These are phyloP conservation scores for Herpetospermum pedunculosum DNA, from an alignment of 306 rosid genomes.

Conservation along the genomic window DNA sequence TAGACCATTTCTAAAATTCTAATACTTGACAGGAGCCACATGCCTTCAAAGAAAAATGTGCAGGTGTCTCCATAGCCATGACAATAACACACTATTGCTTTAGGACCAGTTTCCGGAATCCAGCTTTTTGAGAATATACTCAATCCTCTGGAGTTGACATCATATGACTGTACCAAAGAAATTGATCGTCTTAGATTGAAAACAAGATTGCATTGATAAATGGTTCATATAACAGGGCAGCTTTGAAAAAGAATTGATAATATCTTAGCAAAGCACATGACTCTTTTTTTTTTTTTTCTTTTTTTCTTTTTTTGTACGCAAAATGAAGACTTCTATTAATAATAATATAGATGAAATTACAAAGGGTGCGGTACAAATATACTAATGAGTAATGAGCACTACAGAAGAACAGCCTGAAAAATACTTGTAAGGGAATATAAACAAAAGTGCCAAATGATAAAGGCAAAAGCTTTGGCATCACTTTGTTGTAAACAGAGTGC, in stretches of 20 bases:
- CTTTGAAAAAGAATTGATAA: background rate
- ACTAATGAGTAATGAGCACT: background rate
- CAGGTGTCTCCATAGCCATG: constrained; percentile 95
- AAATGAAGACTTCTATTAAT: background rate
- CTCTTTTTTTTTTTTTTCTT: background rate
- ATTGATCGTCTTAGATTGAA: constrained; percentile 10
- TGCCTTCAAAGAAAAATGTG: constrained; percentile 94
- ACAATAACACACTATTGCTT: constrained; percentile 67
- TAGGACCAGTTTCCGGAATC: constrained; percentile 56
- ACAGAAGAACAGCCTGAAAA: background rate
- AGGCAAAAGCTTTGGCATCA: background rate
- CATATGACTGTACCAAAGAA: constrained; percentile 45
- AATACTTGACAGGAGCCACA: constrained; percentile 15
- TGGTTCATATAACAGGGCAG: background rate
- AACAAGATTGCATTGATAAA: background rate
- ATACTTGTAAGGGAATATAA: background rate
- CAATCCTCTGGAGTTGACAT: constrained; percentile 55
- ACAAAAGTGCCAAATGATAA: background rate
- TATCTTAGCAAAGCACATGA: background rate
- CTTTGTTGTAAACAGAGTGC: background rate
- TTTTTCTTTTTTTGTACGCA: background rate
- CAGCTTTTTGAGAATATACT: constrained; percentile 77
- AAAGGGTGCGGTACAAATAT: background rate
- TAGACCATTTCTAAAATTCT: background rate
- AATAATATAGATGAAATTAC: background rate